Evolutionary conservation across 306 rosid genomes (phyloP), one percentile per base, ranked within the genome.

Genomic region (Potentilla sterilis): DNA sequence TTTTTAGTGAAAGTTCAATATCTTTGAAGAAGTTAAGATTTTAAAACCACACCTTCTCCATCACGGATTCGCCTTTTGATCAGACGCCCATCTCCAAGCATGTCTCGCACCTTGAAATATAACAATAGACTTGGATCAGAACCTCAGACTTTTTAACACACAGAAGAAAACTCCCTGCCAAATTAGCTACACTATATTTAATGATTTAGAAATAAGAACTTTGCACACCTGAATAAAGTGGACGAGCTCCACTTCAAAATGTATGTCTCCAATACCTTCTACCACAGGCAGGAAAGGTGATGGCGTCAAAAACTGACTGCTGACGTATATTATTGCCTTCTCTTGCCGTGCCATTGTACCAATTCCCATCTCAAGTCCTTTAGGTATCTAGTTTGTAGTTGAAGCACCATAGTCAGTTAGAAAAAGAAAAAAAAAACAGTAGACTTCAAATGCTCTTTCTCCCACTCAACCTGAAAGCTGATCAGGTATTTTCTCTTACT

Each of bases 41-140:
- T 76, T 52, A 57, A 78, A 76, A 52, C 66, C 83, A 19, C 78
- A 96, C 99, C 98, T 90, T 88, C 85, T 73, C 99, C 98, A 84
- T 96, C 99, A 76, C 38, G 87, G 78, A 96, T 87, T 19, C 96
- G 88, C 28, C 99, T 90, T 87, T 96, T 96, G 75, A 96, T 88
- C 52, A 88, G 90, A 78, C 98, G 91, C 19, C 99, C 98, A 79
- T 96, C 99, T 77, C 99, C 99, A 83, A 96, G 96, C 97, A 92
- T 88, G 81, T 96, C 99, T 73, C 99, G 85, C 67, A 96, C 97
- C 99, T 96, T 83, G 77, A 42, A 69, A 83, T 78, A 80, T 74
- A 77, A 69, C 70, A 76, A 75, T 73, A 70, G 65, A 70, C 69
- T 71, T 80, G 76, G 55, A 62, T 81, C 64, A 81, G 42, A 44